Percentiles rank a stretch among this genome's conserved stretches.
Evolutionary conservation across 495 filamentous ascomycete species (phyloP).

Genomic region (Poronia punctata): DNA sequence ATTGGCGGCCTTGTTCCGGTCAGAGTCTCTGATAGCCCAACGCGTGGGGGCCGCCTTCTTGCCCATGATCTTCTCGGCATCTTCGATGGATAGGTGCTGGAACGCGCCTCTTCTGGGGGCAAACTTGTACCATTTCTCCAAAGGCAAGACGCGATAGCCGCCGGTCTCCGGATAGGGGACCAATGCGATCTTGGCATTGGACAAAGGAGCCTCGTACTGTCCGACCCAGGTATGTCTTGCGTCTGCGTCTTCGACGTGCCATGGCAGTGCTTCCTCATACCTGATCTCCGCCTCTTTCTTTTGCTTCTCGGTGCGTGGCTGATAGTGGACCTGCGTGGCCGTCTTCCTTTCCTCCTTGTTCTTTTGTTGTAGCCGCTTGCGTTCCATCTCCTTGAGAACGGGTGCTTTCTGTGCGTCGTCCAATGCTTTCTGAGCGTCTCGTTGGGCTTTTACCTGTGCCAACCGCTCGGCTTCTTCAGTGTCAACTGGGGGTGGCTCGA

Average conservation of each 20-base stretch:
- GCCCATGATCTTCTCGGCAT: slow-evolving; percentile 73
- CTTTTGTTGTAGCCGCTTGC: slow-evolving; percentile 53
- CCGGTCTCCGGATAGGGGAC: slow-evolving; percentile 47
- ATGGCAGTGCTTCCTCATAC: slow-evolving; percentile 92
- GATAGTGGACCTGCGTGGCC: slow-evolving; percentile 45
- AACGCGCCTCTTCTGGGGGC: slow-evolving; percentile 68
- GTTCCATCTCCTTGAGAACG: slow-evolving; percentile 41
- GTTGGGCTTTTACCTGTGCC: slow-evolving; percentile 57
- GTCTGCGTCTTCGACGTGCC: slow-evolving; percentile 95
- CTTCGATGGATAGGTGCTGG: slow-evolving; percentile 72
- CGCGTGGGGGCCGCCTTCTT: slow-evolving; percentile 64
- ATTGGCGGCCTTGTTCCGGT: slow-evolving; percentile 46
- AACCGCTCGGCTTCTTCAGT: slow-evolving; percentile 67
- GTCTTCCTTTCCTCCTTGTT: slow-evolving; percentile 75
- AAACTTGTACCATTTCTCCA: slow-evolving; percentile 95
- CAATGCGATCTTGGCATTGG: slow-evolving; percentile 67
- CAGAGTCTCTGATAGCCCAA: slow-evolving; percentile 67
- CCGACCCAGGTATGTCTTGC: slow-evolving; percentile 90
- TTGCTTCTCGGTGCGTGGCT: slow-evolving; percentile 55
- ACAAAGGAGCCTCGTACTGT: slow-evolving; percentile 77
- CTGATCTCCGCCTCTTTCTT: slow-evolving; percentile 71
- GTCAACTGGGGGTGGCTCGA: slow-evolving; percentile 37
- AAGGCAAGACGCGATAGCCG: slow-evolving; percentile 77
- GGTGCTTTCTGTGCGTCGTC: slow-evolving; percentile 88
- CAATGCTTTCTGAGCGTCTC: slow-evolving; percentile 72